Base-by-base conservation (phyloP, 2,329 filamentous ascomycete species). In the Neofusicoccum sp. region DNA sequence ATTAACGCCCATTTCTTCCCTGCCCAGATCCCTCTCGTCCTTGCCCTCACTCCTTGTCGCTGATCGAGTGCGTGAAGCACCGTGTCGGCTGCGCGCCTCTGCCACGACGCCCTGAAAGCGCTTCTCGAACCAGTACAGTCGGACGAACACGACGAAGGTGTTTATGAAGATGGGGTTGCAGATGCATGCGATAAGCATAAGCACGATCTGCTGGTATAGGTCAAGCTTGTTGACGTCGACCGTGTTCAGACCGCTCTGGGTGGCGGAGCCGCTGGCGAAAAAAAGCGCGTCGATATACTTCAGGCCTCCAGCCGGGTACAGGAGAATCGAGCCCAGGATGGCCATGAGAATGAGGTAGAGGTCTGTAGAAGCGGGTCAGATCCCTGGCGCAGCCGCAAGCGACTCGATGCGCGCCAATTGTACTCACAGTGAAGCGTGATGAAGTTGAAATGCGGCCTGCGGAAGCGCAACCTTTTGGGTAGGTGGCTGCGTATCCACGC, bases 61-160 rank as follows among this genome's bases (percentile, higher is more conserved):
- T 76, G 71, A 88, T 76, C 77, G 85, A 76, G 70, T 89, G 78
- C 79, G 86, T 79, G 75, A 89, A 26, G 36, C 36, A 24, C n/a
- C n/a, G 58, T 83, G 82, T 58, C 93, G 85, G 58, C 87, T 80
- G 59, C 86, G 85, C 1, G 90, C 87, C 67, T 96, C 90, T 34
- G 82, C 82, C 12, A 89, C 92, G 65, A 96, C 84, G 68, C 90
- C 83, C 71, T 96, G 89, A 71, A 99, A 98, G 6, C 93, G 86
- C 75, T 96, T 96, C 76, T 99, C 93, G 72, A 99, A 99, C 93
- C 93, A 99, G 76, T 96, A 97, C 1, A 99, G 80, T 28, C 95
- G 89, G 12, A 98, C 82, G 67, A 96, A 93, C 6, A 99, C 95
- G 45, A 99, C 91, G 45, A 86, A 89, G 1, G 89, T 71, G 60